A percentile compares a stretch with the other conserved stretches of the same genome.
Conservation (phyloP, 2,329 filamentous ascomycete genomes). For the Furcasterigmium sp. region DNA sequence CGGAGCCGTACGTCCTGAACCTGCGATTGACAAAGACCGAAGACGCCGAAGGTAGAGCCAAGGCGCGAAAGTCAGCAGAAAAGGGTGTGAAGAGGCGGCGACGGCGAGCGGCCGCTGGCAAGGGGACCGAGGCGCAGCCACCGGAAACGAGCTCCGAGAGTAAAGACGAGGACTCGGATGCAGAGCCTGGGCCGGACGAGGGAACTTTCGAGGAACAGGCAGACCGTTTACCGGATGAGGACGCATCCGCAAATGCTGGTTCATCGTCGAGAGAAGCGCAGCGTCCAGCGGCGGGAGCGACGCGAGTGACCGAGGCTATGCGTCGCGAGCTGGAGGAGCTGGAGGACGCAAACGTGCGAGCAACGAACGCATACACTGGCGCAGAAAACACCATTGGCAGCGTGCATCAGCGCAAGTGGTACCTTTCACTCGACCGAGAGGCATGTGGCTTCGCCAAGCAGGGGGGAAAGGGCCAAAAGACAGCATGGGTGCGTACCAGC, state of each 20-base stretch:
- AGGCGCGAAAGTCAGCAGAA: conserved; percentile 6
- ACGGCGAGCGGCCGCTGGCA: background rate
- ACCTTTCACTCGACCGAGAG: conserved; percentile 54
- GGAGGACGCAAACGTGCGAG: conserved; percentile 48
- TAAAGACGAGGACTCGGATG: conserved; percentile 18
- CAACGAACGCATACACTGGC: conserved; percentile 61
- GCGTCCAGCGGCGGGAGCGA: conserved; percentile 6
- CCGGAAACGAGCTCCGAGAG: conserved; percentile 6
- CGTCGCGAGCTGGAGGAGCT: conserved; percentile 37
- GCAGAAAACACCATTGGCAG: conserved; percentile 62
- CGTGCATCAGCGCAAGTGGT: conserved; percentile 64
- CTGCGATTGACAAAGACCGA: conserved; percentile 44
- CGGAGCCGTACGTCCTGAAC: conserved; percentile 46
- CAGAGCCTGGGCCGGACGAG: conserved; percentile 15
- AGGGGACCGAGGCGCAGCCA: background rate
- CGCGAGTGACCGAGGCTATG: conserved; percentile 22
- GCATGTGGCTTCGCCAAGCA: conserved; percentile 50
- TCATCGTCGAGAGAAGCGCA: background rate
- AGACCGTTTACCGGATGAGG: too few relatives aligned
- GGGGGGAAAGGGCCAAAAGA: conserved; percentile 15
- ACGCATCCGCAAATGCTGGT: too few relatives aligned
- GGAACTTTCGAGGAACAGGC: background rate
- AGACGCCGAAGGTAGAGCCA: conserved; percentile 26
- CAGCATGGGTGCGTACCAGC: conserved; percentile 9
- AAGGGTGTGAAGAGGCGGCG: conserved; percentile 2